phyloP scores from a whole-genome alignment of 306 rosid species.

The Mimosa bimucronata region DNA sequence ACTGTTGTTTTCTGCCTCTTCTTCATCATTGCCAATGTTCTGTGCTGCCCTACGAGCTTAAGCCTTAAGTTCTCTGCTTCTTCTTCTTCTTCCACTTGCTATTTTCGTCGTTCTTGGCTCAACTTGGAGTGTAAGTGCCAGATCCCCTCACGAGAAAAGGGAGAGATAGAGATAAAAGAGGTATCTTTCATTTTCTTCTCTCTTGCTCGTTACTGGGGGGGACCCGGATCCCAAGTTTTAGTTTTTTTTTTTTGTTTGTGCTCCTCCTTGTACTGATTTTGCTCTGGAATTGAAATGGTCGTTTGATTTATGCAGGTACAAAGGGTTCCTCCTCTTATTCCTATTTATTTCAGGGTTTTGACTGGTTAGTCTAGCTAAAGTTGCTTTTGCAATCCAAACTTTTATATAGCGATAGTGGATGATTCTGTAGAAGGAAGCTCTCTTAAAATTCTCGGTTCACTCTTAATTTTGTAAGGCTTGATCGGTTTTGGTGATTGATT shows the following conservation, averaged over 20 bases:
- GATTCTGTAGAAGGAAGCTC: not conserved
- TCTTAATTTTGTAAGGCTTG: not conserved
- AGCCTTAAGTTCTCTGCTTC: not conserved
- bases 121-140: not conserved
- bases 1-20: constrained; percentile 9
- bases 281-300: not conserved
- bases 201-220: not conserved
- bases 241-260: not conserved
- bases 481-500: constrained; percentile 13
- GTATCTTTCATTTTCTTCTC: not conserved
- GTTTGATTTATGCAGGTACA: constrained; percentile 26
- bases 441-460: not conserved
- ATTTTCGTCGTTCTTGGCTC: not conserved
- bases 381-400: constrained; percentile 12
- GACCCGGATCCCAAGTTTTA: not conserved
- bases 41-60: not conserved
- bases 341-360: constrained; percentile 3
- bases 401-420: not conserved
- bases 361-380: constrained; percentile 24
- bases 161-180: not conserved
- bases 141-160: not conserved
- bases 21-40: not conserved
- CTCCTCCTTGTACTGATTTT: not conserved
- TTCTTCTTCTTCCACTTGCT: constrained; percentile 10
- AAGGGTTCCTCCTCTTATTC: constrained; percentile 10